Evolutionary conservation across 176 grass and related monocot genomes (phyloP).

Genomic region (Carex kokanica): DNA sequence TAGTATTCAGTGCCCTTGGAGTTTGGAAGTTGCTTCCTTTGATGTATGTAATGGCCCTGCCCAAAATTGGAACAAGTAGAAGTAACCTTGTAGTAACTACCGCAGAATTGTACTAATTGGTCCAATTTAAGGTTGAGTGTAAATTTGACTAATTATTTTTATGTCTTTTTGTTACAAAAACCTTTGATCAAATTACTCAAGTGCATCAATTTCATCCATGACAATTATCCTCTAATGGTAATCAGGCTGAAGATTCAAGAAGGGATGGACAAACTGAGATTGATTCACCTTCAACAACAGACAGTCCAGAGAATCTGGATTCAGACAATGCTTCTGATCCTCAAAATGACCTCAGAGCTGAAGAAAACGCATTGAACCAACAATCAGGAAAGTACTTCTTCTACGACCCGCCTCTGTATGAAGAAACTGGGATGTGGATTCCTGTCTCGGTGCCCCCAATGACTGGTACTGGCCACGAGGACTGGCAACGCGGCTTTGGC

Average conservation of each 20-base stretch:
- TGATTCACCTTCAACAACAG: neutral
- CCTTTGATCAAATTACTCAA: neutral
- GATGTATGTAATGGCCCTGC: neutral
- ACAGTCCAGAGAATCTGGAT: neutral
- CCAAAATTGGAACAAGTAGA: neutral
- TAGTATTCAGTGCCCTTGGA: neutral
- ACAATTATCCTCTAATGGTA: neutral
- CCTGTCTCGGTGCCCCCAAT: conserved; percentile 82
- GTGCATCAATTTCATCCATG: neutral
- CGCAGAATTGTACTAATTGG: neutral
- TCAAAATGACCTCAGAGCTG: neutral
- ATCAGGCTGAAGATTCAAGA: neutral
- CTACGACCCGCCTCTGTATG: conserved; percentile 45
- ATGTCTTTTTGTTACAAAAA: neutral
- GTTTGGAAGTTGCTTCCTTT: neutral
- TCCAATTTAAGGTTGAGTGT: neutral
- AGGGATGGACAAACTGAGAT: conserved; percentile 8
- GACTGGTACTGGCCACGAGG: conserved; percentile 48
- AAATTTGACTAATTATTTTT: neutral
- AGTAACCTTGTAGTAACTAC: neutral
- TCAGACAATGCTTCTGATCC: neutral
- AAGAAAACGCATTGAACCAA: conserved; percentile 24
- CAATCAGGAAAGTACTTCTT: conserved; percentile 36
- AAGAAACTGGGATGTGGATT: conserved; percentile 76
- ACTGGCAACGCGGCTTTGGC: conserved; percentile 65